Conservation (phyloP, 495 filamentous ascomycete species). For the Cladorrhinum samala region DNA sequence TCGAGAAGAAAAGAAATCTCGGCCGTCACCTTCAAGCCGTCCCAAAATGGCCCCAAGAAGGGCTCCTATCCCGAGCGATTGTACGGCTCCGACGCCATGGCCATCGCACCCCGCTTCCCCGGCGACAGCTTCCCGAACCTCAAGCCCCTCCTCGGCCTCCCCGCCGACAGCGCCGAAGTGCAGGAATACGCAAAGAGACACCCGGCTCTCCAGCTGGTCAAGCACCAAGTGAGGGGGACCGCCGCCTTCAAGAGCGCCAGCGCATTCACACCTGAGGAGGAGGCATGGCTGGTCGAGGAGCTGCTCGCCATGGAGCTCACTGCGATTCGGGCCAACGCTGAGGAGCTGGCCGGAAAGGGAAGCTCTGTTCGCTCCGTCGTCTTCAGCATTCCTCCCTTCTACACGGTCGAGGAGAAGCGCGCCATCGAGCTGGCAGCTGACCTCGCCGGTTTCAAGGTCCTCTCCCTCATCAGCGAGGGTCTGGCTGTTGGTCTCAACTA, state of each 20-base stretch:
- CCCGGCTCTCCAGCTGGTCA: slow-evolving; percentile 58
- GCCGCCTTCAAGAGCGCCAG: slow-evolving; percentile 67
- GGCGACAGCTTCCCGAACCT: slow-evolving; percentile 91
- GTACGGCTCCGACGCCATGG: slow-evolving; percentile 87
- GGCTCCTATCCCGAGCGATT: slow-evolving; percentile 75
- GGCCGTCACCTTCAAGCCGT: slow-evolving; percentile 89
- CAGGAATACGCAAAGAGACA: slow-evolving; percentile 63
- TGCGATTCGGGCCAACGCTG: slow-evolving; percentile 80
- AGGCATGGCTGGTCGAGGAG: slow-evolving; percentile 83
- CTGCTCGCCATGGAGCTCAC: slow-evolving; percentile 94
- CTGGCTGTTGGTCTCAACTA: slow-evolving; percentile 92
- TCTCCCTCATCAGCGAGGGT: slow-evolving; percentile 83
- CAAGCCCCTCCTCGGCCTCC: slow-evolving; percentile 75
- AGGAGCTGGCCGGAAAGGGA: slow-evolving; percentile 74
- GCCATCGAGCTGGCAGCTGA: slow-evolving; percentile 76
- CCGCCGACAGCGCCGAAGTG: slow-evolving; percentile 54
- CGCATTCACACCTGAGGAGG: slow-evolving; percentile 58
- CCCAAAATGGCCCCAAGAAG: slow-evolving; percentile 49
- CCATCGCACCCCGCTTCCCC: slow-evolving; percentile 79
- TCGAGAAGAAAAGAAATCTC: slow-evolving; percentile 92
- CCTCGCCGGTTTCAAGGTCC: slow-evolving; percentile 78
- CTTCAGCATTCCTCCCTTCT: slow-evolving; percentile 88
- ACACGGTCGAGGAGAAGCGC: slow-evolving; percentile 79
- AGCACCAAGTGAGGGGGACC: slow-evolving; percentile 57
- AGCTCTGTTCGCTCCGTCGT: slow-evolving; percentile 71